Base-by-base conservation (phyloP, 73 alveolate genomes). In the Blepharisma japonicum region DNA sequence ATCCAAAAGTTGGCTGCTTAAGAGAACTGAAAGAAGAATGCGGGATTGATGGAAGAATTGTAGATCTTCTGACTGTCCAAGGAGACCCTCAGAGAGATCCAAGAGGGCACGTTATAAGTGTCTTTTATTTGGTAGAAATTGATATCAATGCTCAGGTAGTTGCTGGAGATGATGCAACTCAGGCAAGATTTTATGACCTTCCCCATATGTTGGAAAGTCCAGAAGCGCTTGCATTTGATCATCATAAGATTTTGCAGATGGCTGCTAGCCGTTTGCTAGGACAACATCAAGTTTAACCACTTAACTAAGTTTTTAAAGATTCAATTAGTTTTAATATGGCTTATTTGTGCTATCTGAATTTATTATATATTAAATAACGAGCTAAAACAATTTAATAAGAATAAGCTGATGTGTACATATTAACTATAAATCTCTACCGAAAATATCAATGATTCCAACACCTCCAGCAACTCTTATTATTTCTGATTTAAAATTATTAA, bases 51-150 rank as follows among this genome's bases (percentile, higher is more conserved):
- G 99, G 98, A 14, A 56, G 71, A 71, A 81, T 81, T 56, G 90
- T 94, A 46, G 96, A 82, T 84, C 91, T 97, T 45, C 85, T 93
- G 81, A 93, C 98, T 8, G 98, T 97, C 14, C 90, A 92, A 83
- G 99, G 99, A 6, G 86, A 91, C 27, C 99, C 99, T 5, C 84
- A 88, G 7, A 93, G 99, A 92, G 99, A 97, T 74, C 98, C 98
- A 14, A 90, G 99, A 90, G 94, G 93, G 71, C 99, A 97, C 88
- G 92, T 91, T 84, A 94, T 97, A 45, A 88, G 96, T 53, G 90
- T 97, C 6, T 88, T 90, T 39, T 97, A 95, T 88, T 55, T 80
- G 25, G 97, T 97, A 11, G 92, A 92, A 54, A 92, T 96, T 9
- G 91, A 78, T 18, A 91, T 86, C 20, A 90, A 89, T 47, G 94